These are phyloP conservation scores for Cyclaneusma minus DNA, from an alignment of 2,329 filamentous ascomycete species.

Conservation along the genomic window DNA sequence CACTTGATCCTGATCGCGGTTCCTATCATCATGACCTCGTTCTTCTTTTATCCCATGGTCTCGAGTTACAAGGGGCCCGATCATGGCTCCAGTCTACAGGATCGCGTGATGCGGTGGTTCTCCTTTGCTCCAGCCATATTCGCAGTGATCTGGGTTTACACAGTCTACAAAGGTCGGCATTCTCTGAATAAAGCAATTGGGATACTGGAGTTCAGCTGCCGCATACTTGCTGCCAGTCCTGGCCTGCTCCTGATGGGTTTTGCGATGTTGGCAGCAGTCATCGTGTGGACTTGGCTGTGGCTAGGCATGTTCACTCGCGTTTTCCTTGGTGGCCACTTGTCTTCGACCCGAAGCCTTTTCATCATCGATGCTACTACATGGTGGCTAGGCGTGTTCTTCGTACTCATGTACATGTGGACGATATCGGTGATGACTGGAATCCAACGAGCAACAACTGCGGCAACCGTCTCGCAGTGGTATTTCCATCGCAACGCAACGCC, in stretches of 20 bases:
- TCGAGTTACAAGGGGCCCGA: slow-evolving; percentile 71
- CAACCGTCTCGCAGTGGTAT: slow-evolving; percentile 97
- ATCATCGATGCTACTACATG: slow-evolving; percentile 79
- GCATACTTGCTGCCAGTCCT: slow-evolving; percentile 72
- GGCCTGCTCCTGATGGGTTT: slow-evolving; percentile 76
- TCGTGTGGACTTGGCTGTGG: slow-evolving; percentile 92
- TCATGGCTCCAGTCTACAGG: slow-evolving; percentile 67
- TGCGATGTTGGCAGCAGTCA: slow-evolving; percentile 55
- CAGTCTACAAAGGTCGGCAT: slow-evolving; percentile 65
- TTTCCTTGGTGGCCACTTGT: slow-evolving; percentile 82
- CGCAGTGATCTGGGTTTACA: slow-evolving; percentile 67
- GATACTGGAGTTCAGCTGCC: slow-evolving; percentile 83
- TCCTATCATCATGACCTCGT: slow-evolving; percentile 72
- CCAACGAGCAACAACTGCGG: slow-evolving; percentile 81
- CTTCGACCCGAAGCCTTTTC: slow-evolving; percentile 42
- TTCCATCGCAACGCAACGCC: slow-evolving; percentile 82
- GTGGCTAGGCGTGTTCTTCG: slow-evolving; percentile 89
- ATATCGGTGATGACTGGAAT: slow-evolving; percentile 75
- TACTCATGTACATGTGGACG: slow-evolving; percentile 92
- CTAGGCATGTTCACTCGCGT: slow-evolving; percentile 91
- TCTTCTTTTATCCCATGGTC: slow-evolving; percentile 81
- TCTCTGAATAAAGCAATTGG: slow-evolving; percentile 71
- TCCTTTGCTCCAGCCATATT: slow-evolving; percentile 62
- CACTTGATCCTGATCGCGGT: slow-evolving; percentile 69
- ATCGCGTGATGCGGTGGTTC: slow-evolving; percentile 76